phyloP scores from a whole-genome alignment of 306 rosid genomes.

The Dalbergia cochinchinensis region DNA sequence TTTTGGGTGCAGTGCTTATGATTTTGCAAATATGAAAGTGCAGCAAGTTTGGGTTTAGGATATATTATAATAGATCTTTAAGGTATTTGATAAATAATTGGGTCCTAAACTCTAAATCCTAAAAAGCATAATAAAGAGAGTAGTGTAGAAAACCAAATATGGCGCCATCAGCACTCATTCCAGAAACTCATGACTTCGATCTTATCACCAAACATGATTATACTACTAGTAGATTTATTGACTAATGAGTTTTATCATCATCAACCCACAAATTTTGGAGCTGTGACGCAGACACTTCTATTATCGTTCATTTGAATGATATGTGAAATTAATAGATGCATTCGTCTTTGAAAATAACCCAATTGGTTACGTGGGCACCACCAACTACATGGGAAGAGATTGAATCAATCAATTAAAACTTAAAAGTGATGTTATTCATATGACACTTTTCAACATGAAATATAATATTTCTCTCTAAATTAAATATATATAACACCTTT shows the following conservation, averaged over 20 bases:
- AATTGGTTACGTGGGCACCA: background rate
- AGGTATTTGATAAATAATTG: too few relatives aligned
- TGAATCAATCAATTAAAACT: background rate
- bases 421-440: background rate
- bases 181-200: background rate
- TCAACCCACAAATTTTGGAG: constrained; percentile 4
- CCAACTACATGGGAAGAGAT: background rate
- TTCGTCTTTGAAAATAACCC: background rate
- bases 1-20: too few relatives aligned
- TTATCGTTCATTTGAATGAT: background rate
- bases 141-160: background rate
- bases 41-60: too few relatives aligned
- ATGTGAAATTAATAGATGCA: background rate
- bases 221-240: background rate
- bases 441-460: too few relatives aligned
- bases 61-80: too few relatives aligned
- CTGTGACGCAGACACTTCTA: background rate
- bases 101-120: too few relatives aligned
- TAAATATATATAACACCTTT: too few relatives aligned
- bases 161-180: background rate
- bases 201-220: background rate
- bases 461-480: too few relatives aligned
- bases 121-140: background rate
- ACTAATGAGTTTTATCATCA: background rate
- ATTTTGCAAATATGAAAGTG: too few relatives aligned